Evolutionary conservation across 495 filamentous ascomycete species (phyloP), one percentile per base, ranked within the genome.

Genomic region (Staphylotrichum tortipilum): DNA sequence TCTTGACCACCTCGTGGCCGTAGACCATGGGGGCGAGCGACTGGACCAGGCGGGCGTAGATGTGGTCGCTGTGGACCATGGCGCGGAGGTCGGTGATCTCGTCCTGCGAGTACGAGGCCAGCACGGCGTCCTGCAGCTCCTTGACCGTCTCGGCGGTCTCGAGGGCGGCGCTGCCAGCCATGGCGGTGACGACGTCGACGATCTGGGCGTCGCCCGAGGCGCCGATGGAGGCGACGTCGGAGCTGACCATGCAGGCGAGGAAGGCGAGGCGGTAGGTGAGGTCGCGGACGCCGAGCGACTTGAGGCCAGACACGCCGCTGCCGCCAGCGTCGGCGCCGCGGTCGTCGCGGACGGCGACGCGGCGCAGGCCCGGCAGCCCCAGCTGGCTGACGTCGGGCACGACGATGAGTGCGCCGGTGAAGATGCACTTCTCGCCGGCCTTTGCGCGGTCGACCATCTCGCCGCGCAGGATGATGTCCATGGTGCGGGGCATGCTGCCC

Each of bases 381-480:
- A 99, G 77, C 67, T 96, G 91, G 61, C 89, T 95, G 48, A 99
- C 89, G 68, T 99, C 92, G 0, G 92, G 92, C 12, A 99, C 86
- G 6, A 97, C 92, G 55, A 99, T 99, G 53, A 97, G 67, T 1
- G 91, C 88, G 38, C 92, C 92, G 0, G 92, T 97, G 63, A 99
- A 99, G 55, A 97, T 86, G 57, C 90, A 97, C 59, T 94, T 95
- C 68, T 99, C 94, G 52, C 92, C 92, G 22, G 92, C 94, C 68
- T 96, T 97, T 18, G 89, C 88, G 29, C 92, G 82, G 58, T 98
- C 92, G 3, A 99, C 92, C 70, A 97, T 94, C 68, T 99, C 92
- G 50, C 94, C 94, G 51, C 94, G 81, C n/a, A 99, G 70, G 56
- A 99, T 95, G 19, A 99, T 82, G 58, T 99, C 92, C 81, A 99